Evolutionary conservation across 345 rosid genomes (phyloP).

Genomic region (Ceriops decandra): DNA sequence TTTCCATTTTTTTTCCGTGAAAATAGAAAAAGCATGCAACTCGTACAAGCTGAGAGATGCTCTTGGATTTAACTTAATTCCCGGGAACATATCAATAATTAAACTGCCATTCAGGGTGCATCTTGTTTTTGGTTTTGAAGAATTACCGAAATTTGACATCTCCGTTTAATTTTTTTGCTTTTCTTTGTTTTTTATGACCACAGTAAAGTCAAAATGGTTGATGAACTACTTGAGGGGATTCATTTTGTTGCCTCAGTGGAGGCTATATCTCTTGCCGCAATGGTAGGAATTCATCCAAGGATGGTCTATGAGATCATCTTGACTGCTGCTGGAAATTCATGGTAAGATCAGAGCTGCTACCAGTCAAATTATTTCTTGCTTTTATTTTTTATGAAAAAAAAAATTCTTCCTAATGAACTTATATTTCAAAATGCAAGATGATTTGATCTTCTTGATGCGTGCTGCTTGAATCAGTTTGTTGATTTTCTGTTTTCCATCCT

Average conservation of each 20-base stretch:
- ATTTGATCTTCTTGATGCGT: background rate
- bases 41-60: background rate
- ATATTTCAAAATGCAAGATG: too few relatives aligned
- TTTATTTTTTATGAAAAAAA: background rate
- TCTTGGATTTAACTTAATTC: background rate
- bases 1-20: too few relatives aligned
- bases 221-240: constrained; percentile 78
- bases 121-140: constrained; percentile 1
- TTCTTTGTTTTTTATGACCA: background rate
- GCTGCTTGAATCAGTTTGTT: background rate
- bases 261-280: constrained; percentile 72
- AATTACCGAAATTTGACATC: background rate
- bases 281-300: constrained; percentile 82
- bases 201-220: constrained; percentile 80
- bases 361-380: constrained; percentile 7
- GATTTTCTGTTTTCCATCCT: background rate
- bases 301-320: constrained; percentile 88
- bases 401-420: background rate
- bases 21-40: background rate
- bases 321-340: constrained; percentile 97
- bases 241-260: constrained; percentile 91
- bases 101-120: background rate
- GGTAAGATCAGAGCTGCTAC: constrained; percentile 39
- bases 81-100: too few relatives aligned
- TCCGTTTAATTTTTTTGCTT: constrained; percentile 7